Base-by-base conservation (phyloP, 1,284 basidiomycete species). In the Cerrena zonata region DNA sequence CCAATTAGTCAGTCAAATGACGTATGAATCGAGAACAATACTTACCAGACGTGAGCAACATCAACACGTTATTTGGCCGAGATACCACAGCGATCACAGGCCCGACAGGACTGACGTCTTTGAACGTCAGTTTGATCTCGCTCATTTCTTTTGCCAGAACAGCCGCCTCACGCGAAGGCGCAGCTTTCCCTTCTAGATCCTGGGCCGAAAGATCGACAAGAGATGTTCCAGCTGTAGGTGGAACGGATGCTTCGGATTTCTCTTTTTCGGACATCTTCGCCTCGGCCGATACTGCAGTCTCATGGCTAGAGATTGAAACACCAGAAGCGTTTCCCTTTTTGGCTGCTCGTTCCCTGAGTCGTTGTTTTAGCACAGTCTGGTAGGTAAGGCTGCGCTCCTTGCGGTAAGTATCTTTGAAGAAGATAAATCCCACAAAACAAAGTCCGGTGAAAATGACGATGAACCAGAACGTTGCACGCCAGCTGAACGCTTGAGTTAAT, bases 381-480 rank as follows among this genome's bases (percentile, higher is more conserved):
- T 91, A 94, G 5, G 81, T 78, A 34, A 85, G 66, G 54, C 88
- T 91, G 24, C 91, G 82, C 63, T 93, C 89, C 50, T 76, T 72
- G 13, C 91, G 78, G 71, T 89, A 94, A 1, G 90, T 91, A 60
- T 94, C 91, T 48, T 80, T 81, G 71, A 91, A 85, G 54, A 84
- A 79, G 49, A 85, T 52, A 67, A 91, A 91, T 18, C 75, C 69
- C 43, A 79, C 45, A 46, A 80, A 71, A 55, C 77, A 79, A 38
- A 76, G 47, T 4, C 78, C 79, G 5, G 79, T 80, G 48, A 85
- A 76, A 41, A 82, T 82, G 1, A 79, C 72, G 21, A 92, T 75
- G 64, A 93, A 91, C 77, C 88, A 94, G 65, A 94, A 90, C 0
- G 82, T 80, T 4, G 82, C 79, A 24, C 87, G 78, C 91, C 91